A percentile compares a stretch with the other conserved stretches of the same genome.
phyloP scores from a whole-genome alignment of 345 rosid species.

The Bruguiera gymnorhiza region DNA sequence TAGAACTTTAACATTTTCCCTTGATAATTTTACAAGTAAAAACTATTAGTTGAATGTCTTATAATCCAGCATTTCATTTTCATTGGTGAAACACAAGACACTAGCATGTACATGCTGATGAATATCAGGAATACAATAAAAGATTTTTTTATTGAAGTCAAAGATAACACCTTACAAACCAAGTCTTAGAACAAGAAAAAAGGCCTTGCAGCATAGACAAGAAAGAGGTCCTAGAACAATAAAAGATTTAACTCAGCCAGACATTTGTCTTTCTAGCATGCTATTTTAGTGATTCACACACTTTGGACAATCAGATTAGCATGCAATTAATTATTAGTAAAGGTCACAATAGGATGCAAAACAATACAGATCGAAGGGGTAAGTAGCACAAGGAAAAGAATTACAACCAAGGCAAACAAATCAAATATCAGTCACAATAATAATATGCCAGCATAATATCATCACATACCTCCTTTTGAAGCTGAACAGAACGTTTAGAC shows the following conservation, averaged over 20 bases:
- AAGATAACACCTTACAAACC: too few relatives aligned
- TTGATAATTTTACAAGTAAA: too few relatives aligned
- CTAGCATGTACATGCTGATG: background rate
- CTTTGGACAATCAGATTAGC: background rate
- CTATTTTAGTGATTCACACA: background rate
- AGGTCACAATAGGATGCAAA: too few relatives aligned
- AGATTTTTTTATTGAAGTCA: background rate
- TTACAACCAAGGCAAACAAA: too few relatives aligned
- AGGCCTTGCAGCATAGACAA: background rate
- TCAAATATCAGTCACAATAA: background rate
- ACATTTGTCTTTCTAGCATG: background rate
- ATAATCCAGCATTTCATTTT: too few relatives aligned
- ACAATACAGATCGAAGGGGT: too few relatives aligned
- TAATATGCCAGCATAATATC: background rate
- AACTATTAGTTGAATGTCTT: too few relatives aligned
- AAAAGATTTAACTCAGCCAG: background rate
- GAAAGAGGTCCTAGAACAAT: background rate
- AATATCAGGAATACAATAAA: background rate
- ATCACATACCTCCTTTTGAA: slow-evolving; percentile 60
- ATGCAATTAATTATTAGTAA: too few relatives aligned
- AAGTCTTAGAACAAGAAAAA: too few relatives aligned
- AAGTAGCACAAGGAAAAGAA: too few relatives aligned
- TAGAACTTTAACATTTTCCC: background rate
- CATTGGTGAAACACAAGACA: background rate
- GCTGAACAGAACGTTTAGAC: slow-evolving; percentile 63